Evolutionary conservation across 1,139 yeast genomes (phyloP).

Genomic region (Yamadazyma sp.): DNA sequence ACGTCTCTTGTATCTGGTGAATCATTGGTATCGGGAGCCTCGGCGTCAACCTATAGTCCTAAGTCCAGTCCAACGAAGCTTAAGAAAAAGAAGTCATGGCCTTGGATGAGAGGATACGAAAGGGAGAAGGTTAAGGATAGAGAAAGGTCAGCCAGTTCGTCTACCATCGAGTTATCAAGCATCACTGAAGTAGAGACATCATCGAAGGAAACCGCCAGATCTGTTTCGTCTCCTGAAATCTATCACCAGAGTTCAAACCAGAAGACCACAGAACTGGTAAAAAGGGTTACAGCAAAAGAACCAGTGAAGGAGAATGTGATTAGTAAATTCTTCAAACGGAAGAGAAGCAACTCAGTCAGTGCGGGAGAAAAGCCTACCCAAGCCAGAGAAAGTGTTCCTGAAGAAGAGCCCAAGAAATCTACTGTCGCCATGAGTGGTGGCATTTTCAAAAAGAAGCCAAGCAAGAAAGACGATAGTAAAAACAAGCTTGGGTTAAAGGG

Average conservation of each 20-base stretch:
- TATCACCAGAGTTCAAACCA: constrained; percentile 5
- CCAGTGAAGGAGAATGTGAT: constrained; percentile 40
- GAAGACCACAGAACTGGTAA: not conserved
- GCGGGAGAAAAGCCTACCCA: constrained; percentile 13
- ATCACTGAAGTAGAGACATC: constrained; percentile 12
- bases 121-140: constrained; percentile 8
- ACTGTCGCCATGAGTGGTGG: constrained; percentile 13
- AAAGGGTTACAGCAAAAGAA: not conserved
- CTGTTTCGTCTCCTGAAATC: constrained; percentile 18
- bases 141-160: constrained; percentile 16
- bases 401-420: constrained; percentile 15
- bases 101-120: constrained; percentile 15
- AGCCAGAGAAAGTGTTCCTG: constrained; percentile 33
- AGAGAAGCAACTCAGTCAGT: constrained; percentile 23
- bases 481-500: constrained; percentile 15
- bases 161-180: constrained; percentile 14
- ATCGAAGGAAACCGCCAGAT: constrained; percentile 8
- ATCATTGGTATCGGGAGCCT: constrained; percentile 7
- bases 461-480: constrained; percentile 15
- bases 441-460: constrained; percentile 27
- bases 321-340: constrained; percentile 45
- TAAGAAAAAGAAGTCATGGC: constrained; percentile 19
- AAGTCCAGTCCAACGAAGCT: constrained; percentile 12
- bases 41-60: constrained; percentile 3
- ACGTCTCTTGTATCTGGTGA: constrained; percentile 14